Conservation (phyloP, 306 rosid species). For the Citrullus amarus region DNA sequence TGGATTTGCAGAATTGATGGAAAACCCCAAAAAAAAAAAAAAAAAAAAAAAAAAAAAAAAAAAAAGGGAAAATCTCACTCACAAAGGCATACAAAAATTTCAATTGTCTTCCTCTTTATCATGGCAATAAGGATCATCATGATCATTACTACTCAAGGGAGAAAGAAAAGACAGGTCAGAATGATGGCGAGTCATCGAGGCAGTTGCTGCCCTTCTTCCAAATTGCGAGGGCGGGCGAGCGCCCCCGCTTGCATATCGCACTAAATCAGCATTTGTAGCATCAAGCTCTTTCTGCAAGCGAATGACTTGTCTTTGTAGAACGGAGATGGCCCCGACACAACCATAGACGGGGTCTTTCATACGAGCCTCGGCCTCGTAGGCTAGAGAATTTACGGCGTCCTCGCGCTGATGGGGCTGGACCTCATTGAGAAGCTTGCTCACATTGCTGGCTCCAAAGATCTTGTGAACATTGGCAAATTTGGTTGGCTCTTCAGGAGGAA, state of each 20-base stretch:
- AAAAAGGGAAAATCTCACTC: not conserved
- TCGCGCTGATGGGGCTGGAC: slow-evolving; percentile 77
- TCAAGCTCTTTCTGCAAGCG: slow-evolving; percentile 81
- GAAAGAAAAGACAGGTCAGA: slow-evolving; percentile 20
- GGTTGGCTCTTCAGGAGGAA: slow-evolving; percentile 84
- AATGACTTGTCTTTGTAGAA: slow-evolving; percentile 62
- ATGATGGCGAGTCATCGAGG: not conserved
- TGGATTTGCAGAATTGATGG: not conserved
- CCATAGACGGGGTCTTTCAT: slow-evolving; percentile 91
- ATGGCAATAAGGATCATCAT: slow-evolving; percentile 21
- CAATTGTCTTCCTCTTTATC: slow-evolving; percentile 16
- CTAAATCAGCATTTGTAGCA: slow-evolving; percentile 63
- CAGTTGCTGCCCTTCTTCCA: not conserved
- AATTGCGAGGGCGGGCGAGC: not conserved
- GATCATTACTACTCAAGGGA: slow-evolving; percentile 16
- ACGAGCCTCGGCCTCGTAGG: slow-evolving; percentile 92
- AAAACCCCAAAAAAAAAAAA: not conserved
- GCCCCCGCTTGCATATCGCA: slow-evolving; percentile 31
- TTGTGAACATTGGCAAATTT: slow-evolving; percentile 86
- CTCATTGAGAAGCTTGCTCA: slow-evolving; percentile 72
- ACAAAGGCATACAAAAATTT: not conserved
- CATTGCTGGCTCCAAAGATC: slow-evolving; percentile 94
- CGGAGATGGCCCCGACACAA: slow-evolving; percentile 79
- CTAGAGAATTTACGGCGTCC: slow-evolving; percentile 78
- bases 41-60: not conserved